Evolutionary conservation across 2,329 filamentous ascomycete genomes (phyloP).

Genomic region (Cytospora schulzeri): DNA sequence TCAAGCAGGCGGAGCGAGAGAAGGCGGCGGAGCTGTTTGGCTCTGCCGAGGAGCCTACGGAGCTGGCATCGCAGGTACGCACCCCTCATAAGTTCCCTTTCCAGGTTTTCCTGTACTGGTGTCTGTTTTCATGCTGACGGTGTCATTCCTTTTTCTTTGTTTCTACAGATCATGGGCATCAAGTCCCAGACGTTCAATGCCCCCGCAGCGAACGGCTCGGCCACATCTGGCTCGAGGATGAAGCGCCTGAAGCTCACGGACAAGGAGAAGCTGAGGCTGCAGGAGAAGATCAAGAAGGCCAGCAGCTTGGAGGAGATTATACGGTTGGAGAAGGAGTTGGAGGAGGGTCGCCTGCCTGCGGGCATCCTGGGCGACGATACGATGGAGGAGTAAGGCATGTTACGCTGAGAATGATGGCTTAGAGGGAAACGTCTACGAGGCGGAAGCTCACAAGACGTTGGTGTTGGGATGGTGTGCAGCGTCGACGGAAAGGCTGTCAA

Average conservation of each 20-base stretch:
- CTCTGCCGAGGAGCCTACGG: slow-evolving; percentile 73
- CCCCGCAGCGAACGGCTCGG: slow-evolving; percentile 45
- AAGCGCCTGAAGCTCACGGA: slow-evolving; percentile 84
- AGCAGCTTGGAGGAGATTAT: slow-evolving; percentile 90
- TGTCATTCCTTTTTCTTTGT: background rate
- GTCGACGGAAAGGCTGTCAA: background rate
- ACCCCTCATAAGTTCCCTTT: background rate
- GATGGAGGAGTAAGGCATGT: slow-evolving; percentile 63
- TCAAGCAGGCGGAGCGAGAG: slow-evolving; percentile 81
- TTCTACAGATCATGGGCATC: slow-evolving; percentile 71
- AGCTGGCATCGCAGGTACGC: slow-evolving; percentile 70
- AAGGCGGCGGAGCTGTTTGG: slow-evolving; percentile 83
- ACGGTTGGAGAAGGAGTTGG: slow-evolving; percentile 85
- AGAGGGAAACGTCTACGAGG: slow-evolving; percentile 33
- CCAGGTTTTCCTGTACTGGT: background rate
- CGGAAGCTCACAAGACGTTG: background rate
- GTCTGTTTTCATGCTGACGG: slow-evolving; percentile 13
- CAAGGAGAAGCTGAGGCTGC: slow-evolving; percentile 80
- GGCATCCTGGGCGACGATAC: slow-evolving; percentile 58
- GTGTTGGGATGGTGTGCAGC: background rate
- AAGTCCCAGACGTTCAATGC: slow-evolving; percentile 78
- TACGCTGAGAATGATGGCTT: slow-evolving; percentile 50
- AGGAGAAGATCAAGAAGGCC: slow-evolving; percentile 85
- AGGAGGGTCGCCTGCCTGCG: slow-evolving; percentile 81
- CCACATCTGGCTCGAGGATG: slow-evolving; percentile 58